These are phyloP conservation scores for Aphanomyces cochlioides DNA, from an alignment of 352 stramenopile species.

Conservation along the genomic window DNA sequence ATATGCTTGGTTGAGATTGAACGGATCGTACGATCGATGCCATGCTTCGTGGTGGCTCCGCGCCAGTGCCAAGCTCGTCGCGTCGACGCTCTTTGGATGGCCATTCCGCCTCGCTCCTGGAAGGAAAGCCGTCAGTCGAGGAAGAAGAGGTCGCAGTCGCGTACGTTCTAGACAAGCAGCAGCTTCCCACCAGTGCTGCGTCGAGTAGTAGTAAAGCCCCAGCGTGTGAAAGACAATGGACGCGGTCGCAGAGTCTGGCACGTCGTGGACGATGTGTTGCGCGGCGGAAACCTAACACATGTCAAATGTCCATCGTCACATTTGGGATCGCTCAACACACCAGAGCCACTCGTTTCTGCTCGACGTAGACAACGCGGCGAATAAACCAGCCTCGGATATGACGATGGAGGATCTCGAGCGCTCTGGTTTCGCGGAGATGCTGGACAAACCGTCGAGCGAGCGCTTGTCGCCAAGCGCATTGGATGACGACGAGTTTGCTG, in stretches of 20 bases:
- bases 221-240: slow-evolving; percentile 40
- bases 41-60: slow-evolving; percentile 68
- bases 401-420: not conserved
- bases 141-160: not conserved
- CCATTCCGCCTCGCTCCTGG: slow-evolving; percentile 11
- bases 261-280: not conserved
- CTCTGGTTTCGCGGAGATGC: not conserved
- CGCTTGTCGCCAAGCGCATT: slow-evolving; percentile 10
- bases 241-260: slow-evolving; percentile 29
- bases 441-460: not conserved
- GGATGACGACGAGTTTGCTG: not conserved
- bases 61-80: slow-evolving; percentile 38
- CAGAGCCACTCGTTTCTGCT: slow-evolving; percentile 9
- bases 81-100: not conserved
- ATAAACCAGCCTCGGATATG: slow-evolving; percentile 10
- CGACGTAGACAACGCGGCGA: not conserved
- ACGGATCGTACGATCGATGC: slow-evolving; percentile 53
- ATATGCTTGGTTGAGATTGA: slow-evolving; percentile 48
- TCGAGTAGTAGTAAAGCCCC: slow-evolving; percentile 43
- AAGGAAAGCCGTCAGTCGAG: not conserved
- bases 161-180: slow-evolving; percentile 48
- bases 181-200: slow-evolving; percentile 57
- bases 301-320: not conserved
- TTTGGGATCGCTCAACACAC: not conserved
- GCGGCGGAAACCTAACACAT: not conserved